Evolutionary conservation across 306 rosid species (phyloP), one percentile per base, ranked within the genome.

Genomic region (Gastrolobium bilobum): DNA sequence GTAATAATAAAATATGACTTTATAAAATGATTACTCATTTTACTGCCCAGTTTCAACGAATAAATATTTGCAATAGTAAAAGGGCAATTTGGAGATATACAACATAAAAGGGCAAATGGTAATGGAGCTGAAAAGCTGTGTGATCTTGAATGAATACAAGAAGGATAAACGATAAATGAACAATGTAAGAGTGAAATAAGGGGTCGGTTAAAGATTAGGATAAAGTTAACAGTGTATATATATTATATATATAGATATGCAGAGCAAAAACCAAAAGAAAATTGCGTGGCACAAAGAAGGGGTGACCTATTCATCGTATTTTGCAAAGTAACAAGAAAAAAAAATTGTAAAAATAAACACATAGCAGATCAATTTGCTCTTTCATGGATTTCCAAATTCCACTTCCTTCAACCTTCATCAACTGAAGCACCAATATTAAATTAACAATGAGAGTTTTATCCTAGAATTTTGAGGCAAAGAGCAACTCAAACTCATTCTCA

Each of bases 401-500:
- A 60, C 57, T 60, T 11, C 20, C 7, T 57, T 57, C 1, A 57
- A 48, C 2, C 29, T n/a, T 35, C n/a, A 54, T 2, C 10, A 6
- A n/a, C n/a, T n/a, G n/a, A 54, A 3, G 26, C 26, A 0, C 7
- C 33, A 39, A 4, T 38, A n/a, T 4, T n/a, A n/a, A n/a, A n/a
- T n/a, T n/a, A 46, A 56, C 64, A 52, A 85, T 87, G 88, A 79
- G 79, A 58, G 79, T 15, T 43, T 85, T 86, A 48, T 20, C 14
- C 6, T 86, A 31, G 7, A 79, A 81, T 59, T 86, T 83, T 35
- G 90, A 88, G 48, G 62, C 82, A 1, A 89, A 87, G 37, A 89
- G 87, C 65, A 84, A 71, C 50, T 89, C 96, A 11, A 89, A 85
- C 72, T 88, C 91, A 38, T 48, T 20, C 3, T 62, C 86, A 3